A percentile compares a stretch with the other conserved stretches of the same genome.
These are phyloP conservation scores for Adiantum capillusveneris DNA, from an alignment of 75 land plant genomes.

Conservation along the genomic window DNA sequence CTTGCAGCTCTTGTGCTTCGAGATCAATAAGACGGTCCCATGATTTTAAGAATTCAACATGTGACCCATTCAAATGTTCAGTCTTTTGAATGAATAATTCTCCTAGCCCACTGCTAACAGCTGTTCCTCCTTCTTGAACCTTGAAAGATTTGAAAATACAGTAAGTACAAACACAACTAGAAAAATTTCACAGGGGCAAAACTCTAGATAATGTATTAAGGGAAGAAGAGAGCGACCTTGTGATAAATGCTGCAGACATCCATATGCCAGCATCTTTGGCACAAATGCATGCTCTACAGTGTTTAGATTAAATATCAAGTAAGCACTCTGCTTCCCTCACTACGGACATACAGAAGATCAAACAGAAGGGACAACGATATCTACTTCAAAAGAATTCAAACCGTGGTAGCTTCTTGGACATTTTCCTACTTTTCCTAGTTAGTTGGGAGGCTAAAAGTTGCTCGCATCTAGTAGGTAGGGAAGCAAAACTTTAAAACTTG, in stretches of 20 bases:
- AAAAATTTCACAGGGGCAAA: not conserved
- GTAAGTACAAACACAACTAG: too few species aligned
- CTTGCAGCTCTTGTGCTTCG: conserved; percentile 63
- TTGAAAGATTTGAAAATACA: conserved; percentile 5
- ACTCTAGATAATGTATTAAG: not conserved
- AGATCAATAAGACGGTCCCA: conserved; percentile 79
- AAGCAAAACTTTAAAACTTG: conserved; percentile 1
- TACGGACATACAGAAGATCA: too few species aligned
- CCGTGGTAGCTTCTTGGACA: too few species aligned
- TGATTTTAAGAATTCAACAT: conserved; percentile 39
- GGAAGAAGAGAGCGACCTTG: conserved; percentile 59
- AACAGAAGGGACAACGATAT: too few species aligned
- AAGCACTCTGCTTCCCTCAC: too few species aligned
- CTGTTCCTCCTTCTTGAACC: conserved; percentile 58
- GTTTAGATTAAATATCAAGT: too few species aligned
- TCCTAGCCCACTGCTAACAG: conserved; percentile 72
- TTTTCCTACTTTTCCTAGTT: too few species aligned
- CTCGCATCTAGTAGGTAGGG: too few species aligned
- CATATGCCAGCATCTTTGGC: conserved; percentile 76
- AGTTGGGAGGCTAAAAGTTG: too few species aligned
- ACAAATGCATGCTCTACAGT: conserved; percentile 48
- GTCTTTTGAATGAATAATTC: conserved; percentile 43
- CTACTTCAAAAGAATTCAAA: too few species aligned
- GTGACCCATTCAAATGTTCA: conserved; percentile 40
- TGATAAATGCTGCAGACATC: conserved; percentile 68